phyloP scores from a whole-genome alignment of 306 rosid genomes.

The Mimosa bimucronata region DNA sequence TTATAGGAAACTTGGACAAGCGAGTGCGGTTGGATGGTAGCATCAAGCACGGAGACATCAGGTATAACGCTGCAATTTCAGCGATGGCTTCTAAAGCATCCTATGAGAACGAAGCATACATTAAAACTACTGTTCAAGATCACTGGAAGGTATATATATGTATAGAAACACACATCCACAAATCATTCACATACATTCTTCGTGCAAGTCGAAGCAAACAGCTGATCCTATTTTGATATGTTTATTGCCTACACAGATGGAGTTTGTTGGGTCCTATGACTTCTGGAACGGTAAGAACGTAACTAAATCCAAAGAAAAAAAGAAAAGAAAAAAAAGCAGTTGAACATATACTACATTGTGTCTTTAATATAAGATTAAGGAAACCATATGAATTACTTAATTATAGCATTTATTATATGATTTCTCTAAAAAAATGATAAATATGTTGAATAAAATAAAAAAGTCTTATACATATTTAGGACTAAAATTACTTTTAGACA shows the following conservation, averaged over 20 bases:
- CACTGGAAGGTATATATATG: constrained; percentile 57
- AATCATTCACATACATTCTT: neutral
- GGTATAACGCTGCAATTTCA: constrained; percentile 48
- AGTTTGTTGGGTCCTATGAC: constrained; percentile 61
- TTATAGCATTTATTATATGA: no score
- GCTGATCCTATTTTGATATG: constrained; percentile 1
- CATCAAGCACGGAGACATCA: constrained; percentile 49
- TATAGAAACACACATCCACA: neutral
- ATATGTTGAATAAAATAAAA: no score
- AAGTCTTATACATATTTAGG: no score
- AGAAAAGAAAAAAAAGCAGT: no score
- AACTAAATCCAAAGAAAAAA: no score
- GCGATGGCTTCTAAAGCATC: constrained; percentile 72
- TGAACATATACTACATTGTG: no score
- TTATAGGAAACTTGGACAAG: constrained; percentile 59
- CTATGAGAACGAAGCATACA: constrained; percentile 61
- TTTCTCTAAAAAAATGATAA: no score
- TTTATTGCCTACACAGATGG: constrained; percentile 51
- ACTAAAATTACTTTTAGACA: no score
- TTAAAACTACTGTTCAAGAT: constrained; percentile 39
- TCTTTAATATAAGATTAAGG: no score
- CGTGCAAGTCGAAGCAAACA: neutral
- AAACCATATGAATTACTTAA: no score
- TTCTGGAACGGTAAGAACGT: constrained; percentile 77
- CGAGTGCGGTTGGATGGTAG: constrained; percentile 46